Evolutionary conservation across 2,329 filamentous ascomycete species (phyloP), one percentile per base, ranked within the genome.

Genomic region (Monosporascus cannonballus): DNA sequence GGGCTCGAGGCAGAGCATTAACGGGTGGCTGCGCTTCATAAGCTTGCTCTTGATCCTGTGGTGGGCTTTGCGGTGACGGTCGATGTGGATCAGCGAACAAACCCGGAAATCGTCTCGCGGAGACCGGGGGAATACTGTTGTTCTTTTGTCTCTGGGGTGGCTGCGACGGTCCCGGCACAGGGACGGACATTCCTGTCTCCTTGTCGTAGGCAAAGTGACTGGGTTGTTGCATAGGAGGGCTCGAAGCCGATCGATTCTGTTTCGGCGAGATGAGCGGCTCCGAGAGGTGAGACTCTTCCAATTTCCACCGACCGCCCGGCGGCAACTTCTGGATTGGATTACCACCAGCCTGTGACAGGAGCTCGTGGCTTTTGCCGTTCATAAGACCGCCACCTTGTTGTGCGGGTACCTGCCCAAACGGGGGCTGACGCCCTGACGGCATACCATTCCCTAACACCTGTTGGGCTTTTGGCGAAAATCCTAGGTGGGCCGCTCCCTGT

Each of bases 231-330:
- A 64, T 61, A 18, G 64, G 54, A 30, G 65, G 61, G 44, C 61
- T 61, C 56, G 63, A 60, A 9, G 68, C 69, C 6, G 65, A 56
- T 11, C 69, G 67, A 45, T 71, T 68, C 20, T 69, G 68, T 34
- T 70, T 68, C 3, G 69, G 63, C 4, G 68, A 61, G 18, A 73
- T 67, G 6, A 82, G 69, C 25, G 80, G 80, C 56, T 79, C 73
- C 1, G 73, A 67, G 37, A 83, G 67, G 53, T 78, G 73, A 9
- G 80, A 83, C 64, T 81, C 78, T 56, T 82, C 73, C 6, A 79
- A 64, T 48, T 75, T 78, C 79, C 80, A 83, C 18, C 70, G 69
- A 25, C 64, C 59, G 0, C 73, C 74, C n/a, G 72, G 73, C 25
- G 72, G 71, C 3, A 76, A 67, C 27, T 61, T 69, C 36, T 73